Evolutionary conservation across 2,329 filamentous ascomycete genomes (phyloP).

Genomic region (Epichloe aotearoae): DNA sequence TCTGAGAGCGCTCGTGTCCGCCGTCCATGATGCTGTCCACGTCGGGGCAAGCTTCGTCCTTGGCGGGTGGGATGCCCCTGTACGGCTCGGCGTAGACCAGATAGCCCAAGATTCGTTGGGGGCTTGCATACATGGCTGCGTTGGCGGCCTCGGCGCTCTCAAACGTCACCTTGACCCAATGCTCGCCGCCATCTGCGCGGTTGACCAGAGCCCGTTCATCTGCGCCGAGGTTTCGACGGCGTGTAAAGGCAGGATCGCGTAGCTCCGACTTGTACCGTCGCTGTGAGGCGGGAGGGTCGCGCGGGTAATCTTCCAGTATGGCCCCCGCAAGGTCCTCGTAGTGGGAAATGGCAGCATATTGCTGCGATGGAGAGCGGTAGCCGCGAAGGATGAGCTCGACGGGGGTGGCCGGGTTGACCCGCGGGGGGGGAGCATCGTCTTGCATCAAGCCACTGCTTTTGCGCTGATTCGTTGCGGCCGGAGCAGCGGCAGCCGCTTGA

Average conservation of each 20-base stretch:
- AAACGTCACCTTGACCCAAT: conserved; percentile 86
- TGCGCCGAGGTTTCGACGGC: conserved; percentile 49
- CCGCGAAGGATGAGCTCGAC: conserved; percentile 78
- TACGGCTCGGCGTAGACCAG: conserved; percentile 60
- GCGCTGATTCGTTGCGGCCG: conserved; percentile 16
- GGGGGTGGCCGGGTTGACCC: conserved; percentile 28
- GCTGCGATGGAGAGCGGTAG: conserved; percentile 49
- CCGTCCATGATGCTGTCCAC: conserved; percentile 24
- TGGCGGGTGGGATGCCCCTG: conserved; percentile 46
- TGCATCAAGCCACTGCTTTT: conserved; percentile 24
- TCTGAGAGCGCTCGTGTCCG: conserved; percentile 21
- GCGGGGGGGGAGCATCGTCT: conserved; percentile 24
- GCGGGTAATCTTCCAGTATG: conserved; percentile 88
- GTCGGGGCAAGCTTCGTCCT: conserved; percentile 50
- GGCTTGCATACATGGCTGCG: conserved; percentile 54
- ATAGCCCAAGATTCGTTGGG: conserved; percentile 57
- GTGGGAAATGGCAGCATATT: conserved; percentile 81
- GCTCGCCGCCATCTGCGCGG: conserved; percentile 66
- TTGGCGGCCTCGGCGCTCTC: conserved; percentile 61
- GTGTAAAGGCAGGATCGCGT: conserved; percentile 57
- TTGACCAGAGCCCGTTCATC: conserved; percentile 71
- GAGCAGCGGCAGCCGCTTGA: conserved; percentile 25
- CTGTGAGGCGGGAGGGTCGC: conserved; percentile 61
- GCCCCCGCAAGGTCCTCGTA: conserved; percentile 77
- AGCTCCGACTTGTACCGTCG: conserved; percentile 62